These are phyloP conservation scores for Coniochaeta hoffmannii DNA, from an alignment of 2,329 filamentous ascomycete species.

Conservation along the genomic window DNA sequence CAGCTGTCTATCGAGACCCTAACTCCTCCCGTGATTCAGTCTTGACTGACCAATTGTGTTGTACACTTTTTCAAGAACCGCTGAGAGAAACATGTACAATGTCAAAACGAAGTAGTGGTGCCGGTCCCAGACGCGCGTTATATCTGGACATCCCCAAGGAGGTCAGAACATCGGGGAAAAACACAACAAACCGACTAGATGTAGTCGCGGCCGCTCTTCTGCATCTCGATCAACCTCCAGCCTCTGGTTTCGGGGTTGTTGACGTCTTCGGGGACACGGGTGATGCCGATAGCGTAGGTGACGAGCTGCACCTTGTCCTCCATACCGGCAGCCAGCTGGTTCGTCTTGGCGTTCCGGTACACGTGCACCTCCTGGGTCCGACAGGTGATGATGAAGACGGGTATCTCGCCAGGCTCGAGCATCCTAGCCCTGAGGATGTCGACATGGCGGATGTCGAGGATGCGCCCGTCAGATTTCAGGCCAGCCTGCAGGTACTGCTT, in stretches of 20 bases:
- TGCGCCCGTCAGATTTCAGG: conserved; percentile 88
- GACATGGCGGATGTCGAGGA: conserved; percentile 90
- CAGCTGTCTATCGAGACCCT: neutral
- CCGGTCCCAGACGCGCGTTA: no score
- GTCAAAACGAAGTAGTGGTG: neutral
- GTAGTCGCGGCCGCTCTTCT: conserved; percentile 94
- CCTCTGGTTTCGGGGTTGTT: conserved; percentile 94
- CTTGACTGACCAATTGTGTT: neutral
- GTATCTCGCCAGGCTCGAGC: conserved; percentile 78
- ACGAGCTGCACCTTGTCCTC: conserved; percentile 98
- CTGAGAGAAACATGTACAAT: neutral
- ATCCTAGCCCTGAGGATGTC: conserved; percentile 78
- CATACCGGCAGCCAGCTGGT: conserved; percentile 89
- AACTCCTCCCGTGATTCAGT: neutral
- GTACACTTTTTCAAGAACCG: conserved; percentile 3
- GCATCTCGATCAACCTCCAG: conserved; percentile 96
- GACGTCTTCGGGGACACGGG: conserved; percentile 87
- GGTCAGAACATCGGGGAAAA: neutral
- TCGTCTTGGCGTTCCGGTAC: conserved; percentile 85
- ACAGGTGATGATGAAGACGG: conserved; percentile 95
- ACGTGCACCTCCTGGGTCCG: conserved; percentile 97
- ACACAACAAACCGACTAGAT: conserved; percentile 30
- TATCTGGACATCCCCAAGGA: no score
- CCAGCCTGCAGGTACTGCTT: conserved; percentile 93
- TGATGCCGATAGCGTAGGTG: conserved; percentile 96